These are phyloP conservation scores for Suillus subalutaceus DNA, from an alignment of 768 basidiomycete species.

Conservation along the genomic window DNA sequence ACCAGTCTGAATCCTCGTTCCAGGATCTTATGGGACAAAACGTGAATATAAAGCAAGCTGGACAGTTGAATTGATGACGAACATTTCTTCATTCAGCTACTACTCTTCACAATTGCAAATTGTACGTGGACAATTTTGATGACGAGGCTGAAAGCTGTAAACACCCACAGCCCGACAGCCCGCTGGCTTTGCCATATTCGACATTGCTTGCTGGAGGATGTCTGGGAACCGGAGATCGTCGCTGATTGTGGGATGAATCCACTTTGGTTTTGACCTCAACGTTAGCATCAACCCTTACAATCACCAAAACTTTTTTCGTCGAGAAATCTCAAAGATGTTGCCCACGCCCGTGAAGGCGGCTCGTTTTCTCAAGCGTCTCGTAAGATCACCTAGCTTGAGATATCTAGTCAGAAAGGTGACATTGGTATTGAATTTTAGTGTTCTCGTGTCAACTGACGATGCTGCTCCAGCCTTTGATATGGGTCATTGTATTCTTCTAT, in stretches of 20 bases:
- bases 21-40: slow-evolving; percentile 62
- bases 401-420: slow-evolving; percentile 62
- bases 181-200: not conserved
- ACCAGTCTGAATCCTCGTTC: slow-evolving; percentile 81
- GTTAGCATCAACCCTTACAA: slow-evolving; percentile 23
- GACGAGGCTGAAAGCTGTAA: not conserved
- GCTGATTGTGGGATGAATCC: not conserved
- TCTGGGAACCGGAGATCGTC: not conserved
- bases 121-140: not conserved
- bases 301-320: not conserved
- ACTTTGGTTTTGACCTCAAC: not conserved
- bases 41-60: slow-evolving; percentile 13
- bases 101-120: not conserved
- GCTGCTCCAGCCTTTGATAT: slow-evolving; percentile 53
- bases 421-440: not conserved
- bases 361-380: slow-evolving; percentile 30
- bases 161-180: not conserved
- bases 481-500: slow-evolving; percentile 61
- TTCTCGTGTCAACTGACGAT: not conserved
- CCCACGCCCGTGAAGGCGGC: not conserved
- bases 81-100: slow-evolving; percentile 68
- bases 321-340: not conserved
- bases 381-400: slow-evolving; percentile 33
- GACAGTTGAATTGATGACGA: slow-evolving; percentile 48
- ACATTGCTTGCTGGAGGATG: not conserved